Conservation (phyloP, 176 grass and related monocot species). For the Poa annua region DNA sequence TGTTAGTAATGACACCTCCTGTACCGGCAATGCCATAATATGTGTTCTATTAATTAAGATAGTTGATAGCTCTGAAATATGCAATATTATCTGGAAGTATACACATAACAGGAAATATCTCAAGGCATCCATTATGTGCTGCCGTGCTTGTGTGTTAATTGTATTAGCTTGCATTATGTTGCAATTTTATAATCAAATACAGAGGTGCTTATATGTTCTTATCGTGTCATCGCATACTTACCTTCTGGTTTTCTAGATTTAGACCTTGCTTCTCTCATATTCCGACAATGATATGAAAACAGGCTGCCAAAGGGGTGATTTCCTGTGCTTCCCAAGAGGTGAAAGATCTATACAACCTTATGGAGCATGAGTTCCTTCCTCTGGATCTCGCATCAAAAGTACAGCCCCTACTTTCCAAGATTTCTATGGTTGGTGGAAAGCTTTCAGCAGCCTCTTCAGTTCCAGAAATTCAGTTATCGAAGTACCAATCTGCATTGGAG, state of each 20-base stretch:
- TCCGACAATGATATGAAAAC: neutral
- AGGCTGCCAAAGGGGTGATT: constrained; percentile 91
- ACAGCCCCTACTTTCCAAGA: constrained; percentile 81
- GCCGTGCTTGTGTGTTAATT: neutral
- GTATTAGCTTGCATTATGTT: neutral
- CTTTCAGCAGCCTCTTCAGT: constrained; percentile 86
- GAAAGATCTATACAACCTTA: constrained; percentile 88
- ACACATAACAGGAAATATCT: neutral
- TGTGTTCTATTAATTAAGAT: neutral
- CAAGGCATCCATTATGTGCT: neutral
- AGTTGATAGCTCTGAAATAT: neutral
- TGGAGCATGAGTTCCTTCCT: constrained; percentile 86
- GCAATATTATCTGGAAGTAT: neutral
- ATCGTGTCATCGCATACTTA: neutral
- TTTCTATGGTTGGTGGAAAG: constrained; percentile 88
- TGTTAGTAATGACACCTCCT: neutral
- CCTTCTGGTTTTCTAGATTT: neutral
- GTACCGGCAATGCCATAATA: neutral
- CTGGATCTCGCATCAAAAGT: constrained; percentile 79
- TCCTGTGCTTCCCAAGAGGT: constrained; percentile 96
- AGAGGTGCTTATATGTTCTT: neutral
- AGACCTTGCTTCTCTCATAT: neutral
- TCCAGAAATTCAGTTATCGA: constrained; percentile 79
- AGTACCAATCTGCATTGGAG: constrained; percentile 76
- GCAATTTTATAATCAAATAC: too few species aligned